Base-by-base conservation (phyloP, 495 filamentous ascomycete species). In the Aspergillus nanangensis region DNA sequence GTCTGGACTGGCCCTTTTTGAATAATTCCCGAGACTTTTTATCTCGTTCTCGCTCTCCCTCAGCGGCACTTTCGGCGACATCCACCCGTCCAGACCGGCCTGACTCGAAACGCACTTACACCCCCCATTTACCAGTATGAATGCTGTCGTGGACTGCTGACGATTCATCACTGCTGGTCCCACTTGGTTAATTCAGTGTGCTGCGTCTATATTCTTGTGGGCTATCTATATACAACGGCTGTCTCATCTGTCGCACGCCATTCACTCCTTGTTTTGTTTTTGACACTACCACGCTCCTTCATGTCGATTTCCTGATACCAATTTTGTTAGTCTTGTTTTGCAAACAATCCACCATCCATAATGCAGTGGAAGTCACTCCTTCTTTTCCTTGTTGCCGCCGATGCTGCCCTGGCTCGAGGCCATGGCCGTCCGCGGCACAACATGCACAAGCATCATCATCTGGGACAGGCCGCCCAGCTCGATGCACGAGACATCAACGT, bases 361-460 rank as follows among this genome's bases (percentile, higher is more conserved):
- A 70, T 70, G 62, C 56, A 52, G 48, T 58, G 54, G 56, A 55
- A 51, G 35, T 58, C 54, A 32, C 47, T 54, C 41, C 42, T 64
- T 45, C 42, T 65, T 22, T 22, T 54, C 43, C 37, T 50, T 18
- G 41, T 49, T 35, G 43, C 51, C 21, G 50, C 51, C 35, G 52
- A 52, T n/a, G 42, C 56, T 20, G 58, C 44, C 18, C 47, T 58
- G 21, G 62, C 59, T 48, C 55, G 48, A 19, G 31, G 44, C 11
- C 65, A 65, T 44, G 53, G 50, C 38, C 48, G 50, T 9, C 44
- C 44, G 23, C 53, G 50, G 10, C 31, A 47, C 37, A 31, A 33
- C 25, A 8, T 13, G 8, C 44, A 51, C 17, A 49, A 51, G 23
- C 58, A 61, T 45, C 42, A 14, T 5, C 51, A 56, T 39, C 33